phyloP scores from a whole-genome alignment of 768 basidiomycete species.

The Tulasnella sp. region DNA sequence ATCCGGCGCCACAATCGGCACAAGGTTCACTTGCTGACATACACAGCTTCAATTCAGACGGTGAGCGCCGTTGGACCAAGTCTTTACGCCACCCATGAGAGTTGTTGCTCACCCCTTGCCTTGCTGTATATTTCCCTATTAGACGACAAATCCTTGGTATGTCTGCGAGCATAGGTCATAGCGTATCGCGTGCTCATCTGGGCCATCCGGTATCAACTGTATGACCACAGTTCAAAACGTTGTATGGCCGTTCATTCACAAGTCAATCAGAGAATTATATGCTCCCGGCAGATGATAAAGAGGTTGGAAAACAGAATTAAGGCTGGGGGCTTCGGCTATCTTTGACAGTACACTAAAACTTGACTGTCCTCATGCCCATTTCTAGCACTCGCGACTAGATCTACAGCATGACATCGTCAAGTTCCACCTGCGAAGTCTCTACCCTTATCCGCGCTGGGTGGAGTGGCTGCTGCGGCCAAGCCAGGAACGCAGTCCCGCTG shows the following conservation, averaged over 20 bases:
- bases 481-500: background rate
- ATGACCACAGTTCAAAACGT: slow-evolving; percentile 9
- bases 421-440: slow-evolving; percentile 5
- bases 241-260: slow-evolving; percentile 4
- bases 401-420: slow-evolving; percentile 4
- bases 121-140: no score
- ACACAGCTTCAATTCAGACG: slow-evolving; percentile 3
- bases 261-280: slow-evolving; percentile 3
- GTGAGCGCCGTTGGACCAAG: background rate
- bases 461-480: slow-evolving; percentile 12
- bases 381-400: slow-evolving; percentile 12
- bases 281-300: slow-evolving; percentile 10
- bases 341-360: background rate
- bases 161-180: no score
- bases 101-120: background rate
- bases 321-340: no score
- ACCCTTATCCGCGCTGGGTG: slow-evolving; percentile 11
- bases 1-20: background rate
- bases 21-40: background rate
- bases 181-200: no score
- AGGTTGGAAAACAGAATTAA: no score
- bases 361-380: no score
- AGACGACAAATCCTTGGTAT: no score
- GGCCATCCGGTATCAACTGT: no score
- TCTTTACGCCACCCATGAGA: slow-evolving; percentile 1